phyloP scores from a whole-genome alignment of 768 basidiomycete genomes.

The Hericium rajendrae region DNA sequence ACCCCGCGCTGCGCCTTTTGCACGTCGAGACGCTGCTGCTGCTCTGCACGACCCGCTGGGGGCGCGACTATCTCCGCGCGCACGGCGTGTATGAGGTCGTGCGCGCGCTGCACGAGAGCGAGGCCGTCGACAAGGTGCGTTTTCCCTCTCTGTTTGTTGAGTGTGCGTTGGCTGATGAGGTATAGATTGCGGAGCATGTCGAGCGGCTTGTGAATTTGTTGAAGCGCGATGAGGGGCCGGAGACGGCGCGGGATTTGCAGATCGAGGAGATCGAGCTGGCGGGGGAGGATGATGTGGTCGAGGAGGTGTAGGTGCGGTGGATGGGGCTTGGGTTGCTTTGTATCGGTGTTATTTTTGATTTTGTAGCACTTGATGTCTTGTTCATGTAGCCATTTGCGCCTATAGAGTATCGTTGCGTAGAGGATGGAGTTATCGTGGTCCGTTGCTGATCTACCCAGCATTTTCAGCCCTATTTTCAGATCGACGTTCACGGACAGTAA shows the following conservation, averaged over 20 bases:
- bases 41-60: conserved; percentile 83
- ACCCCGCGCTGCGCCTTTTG: conserved; percentile 65
- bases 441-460: too few relatives aligned
- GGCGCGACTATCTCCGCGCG: conserved; percentile 68
- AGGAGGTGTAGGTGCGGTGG: conserved; percentile 38
- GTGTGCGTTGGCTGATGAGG: neutral
- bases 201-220: conserved; percentile 84
- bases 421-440: too few relatives aligned
- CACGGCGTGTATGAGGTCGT: conserved; percentile 86
- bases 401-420: too few relatives aligned
- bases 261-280: conserved; percentile 18
- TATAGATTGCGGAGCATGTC: conserved; percentile 75
- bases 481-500: too few relatives aligned
- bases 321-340: too few relatives aligned
- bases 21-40: conserved; percentile 87
- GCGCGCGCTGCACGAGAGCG: conserved; percentile 65
- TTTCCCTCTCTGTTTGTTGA: neutral
- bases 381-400: too few relatives aligned
- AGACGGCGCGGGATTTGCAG: conserved; percentile 31
- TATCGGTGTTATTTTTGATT: neutral
- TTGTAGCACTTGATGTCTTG: too few relatives aligned
- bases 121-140: conserved; percentile 68
- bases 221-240: conserved; percentile 61
- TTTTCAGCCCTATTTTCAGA: too few relatives aligned
- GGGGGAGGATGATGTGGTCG: conserved; percentile 45